Evolutionary conservation across 2,329 filamentous ascomycete species (phyloP).

Genomic region (Leptodontidium sp.): DNA sequence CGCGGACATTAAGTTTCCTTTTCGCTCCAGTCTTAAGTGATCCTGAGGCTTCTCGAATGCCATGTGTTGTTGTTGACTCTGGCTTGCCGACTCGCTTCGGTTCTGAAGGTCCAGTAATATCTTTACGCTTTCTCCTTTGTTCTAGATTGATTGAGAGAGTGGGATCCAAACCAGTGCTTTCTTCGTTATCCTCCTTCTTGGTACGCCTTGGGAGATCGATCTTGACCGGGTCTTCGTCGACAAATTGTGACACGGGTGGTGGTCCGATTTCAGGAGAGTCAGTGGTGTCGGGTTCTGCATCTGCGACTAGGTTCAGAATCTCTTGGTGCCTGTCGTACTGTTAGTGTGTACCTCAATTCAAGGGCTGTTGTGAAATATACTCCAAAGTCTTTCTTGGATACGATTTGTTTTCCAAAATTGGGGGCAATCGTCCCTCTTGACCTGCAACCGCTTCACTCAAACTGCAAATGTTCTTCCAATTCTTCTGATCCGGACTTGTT

Average conservation of each 20-base stretch:
- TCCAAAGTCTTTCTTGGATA: constrained; percentile 74
- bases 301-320: constrained; percentile 38
- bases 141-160: constrained; percentile 45
- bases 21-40: constrained; percentile 60
- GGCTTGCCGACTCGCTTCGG: constrained; percentile 28
- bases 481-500: constrained; percentile 60
- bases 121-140: constrained; percentile 47
- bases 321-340: constrained; percentile 42
- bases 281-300: constrained; percentile 48
- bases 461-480: constrained; percentile 54
- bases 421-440: constrained; percentile 59
- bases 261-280: constrained; percentile 76
- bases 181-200: constrained; percentile 32
- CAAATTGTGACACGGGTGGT: constrained; percentile 65
- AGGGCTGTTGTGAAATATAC: constrained; percentile 54
- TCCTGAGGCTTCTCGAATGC: constrained; percentile 37
- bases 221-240: constrained; percentile 64
- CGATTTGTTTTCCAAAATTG: constrained; percentile 74
- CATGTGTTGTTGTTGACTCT: constrained; percentile 22
- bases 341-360: constrained; percentile 24
- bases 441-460: constrained; percentile 47
- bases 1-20: constrained; percentile 63
- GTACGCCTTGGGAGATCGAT: constrained; percentile 55
- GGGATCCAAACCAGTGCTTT: constrained; percentile 37
- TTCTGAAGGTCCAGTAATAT: constrained; percentile 39